Evolutionary conservation across 169 alveolate genomes (phyloP), one percentile per base, ranked within the genome.

Genomic region (Plasmodium ovale): DNA sequence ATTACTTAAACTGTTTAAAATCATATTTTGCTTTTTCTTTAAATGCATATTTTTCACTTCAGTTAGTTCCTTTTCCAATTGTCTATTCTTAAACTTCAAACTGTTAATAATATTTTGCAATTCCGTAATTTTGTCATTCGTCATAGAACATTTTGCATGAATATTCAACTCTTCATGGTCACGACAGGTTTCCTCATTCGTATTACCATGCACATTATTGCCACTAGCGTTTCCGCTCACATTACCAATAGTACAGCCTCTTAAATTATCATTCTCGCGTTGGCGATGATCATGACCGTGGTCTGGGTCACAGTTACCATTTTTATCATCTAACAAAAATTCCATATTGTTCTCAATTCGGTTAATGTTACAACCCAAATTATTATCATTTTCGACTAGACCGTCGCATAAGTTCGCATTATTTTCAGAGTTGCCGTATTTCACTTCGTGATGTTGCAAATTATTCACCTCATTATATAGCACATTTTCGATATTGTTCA

Each of bases 21-120:
- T 72, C 1, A 44, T 4, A n/a, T 25, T 44, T 56, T 72, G 87
- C 12, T 72, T 72, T 37, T 72, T 72, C 31, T 72, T 72, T 64
- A 72, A 62, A 35, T 72, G 71, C 87, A 72, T 72, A 56, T 72
- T 72, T 33, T 72, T 72, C 54, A 72, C 72, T 12, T 72, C 87
- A 14, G 69, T 72, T 29, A 72, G 47, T 35, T 72, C 87, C 58
- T 72, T 72, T 56, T 72, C 72, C 58, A 72, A 49, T 44, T 72
- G 87, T 42, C 49, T 72, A 62, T 72, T 72, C 35, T 72, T 72
- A 72, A 72, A 54, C 64, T 56, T 72, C 16, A 72, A 64, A 39
- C 87, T 72, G 47, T 56, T 72, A 33, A 72, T 72, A 29, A 72
- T 72, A 16, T 72, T 72, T 29, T 72, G 87, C 16, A 72, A 58